Evolutionary conservation across 1,284 basidiomycete species (phyloP), one percentile per base, ranked within the genome.

Genomic region (Hymenochaete sp.): DNA sequence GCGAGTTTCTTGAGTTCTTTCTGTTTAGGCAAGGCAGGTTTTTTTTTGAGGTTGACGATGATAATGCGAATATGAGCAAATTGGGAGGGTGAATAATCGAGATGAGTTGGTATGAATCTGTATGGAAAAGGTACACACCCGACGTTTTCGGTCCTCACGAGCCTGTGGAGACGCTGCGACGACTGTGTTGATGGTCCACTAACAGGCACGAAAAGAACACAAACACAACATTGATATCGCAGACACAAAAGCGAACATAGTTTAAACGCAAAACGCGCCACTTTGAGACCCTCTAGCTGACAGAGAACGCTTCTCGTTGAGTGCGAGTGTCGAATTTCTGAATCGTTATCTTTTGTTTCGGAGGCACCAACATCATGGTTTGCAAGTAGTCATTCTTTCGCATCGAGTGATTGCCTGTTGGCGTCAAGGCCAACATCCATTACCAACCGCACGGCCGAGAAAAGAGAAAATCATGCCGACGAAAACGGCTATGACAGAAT

Each of bases 331-430:
- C 82, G 55, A 87, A 84, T n/a, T 68, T 71, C 33, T 59, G 58
- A 53, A 87, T 82, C 43, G 65, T 62, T 50, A 77, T 72, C 51
- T 71, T 75, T 56, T 85, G 80, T 59, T 87, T 87, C 47, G 80
- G 78, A 3, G 83, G 82, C 18, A 72, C 67, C 54, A 75, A 68
- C 63, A 86, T 82, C 52, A 76, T 73, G 2, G 63, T 75, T 33
- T 68, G 71, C 42, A 87, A 62, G 59, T 77, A 84, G 50, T 82
- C 78, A 53, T 87, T 84, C 60, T 82, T 87, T 67, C 83, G 85
- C 68, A 75, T 71, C n/a, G 83, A 83, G 55, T 87, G 83, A 62
- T 84, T 85, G 46, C 83, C 80, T 82, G 55, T 3, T n/a, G 13
- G 32, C n/a, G n/a, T n/a, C n/a, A n/a, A n/a, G n/a, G n/a, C n/a